Evolutionary conservation across 495 filamentous ascomycete species (phyloP), one percentile per base, ranked within the genome.

Genomic region (Paragyromitra xinjiangensis): DNA sequence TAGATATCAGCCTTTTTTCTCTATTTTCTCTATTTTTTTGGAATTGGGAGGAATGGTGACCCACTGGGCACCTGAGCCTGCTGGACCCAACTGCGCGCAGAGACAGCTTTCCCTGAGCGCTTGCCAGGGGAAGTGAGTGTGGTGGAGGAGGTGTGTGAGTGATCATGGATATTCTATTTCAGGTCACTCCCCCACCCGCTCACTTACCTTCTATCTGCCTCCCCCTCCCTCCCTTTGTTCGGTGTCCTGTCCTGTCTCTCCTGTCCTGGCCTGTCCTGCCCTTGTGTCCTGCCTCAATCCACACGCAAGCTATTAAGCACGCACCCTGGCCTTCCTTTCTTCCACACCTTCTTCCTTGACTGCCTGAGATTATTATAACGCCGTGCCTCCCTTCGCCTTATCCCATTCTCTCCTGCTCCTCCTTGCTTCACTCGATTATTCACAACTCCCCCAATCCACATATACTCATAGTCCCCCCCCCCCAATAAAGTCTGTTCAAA

Each of bases 341-440:
- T 53, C 75, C 75, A 75, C 76, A 50, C 77, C 71, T 72, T 69
- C 69, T 71, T 73, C 70, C 78, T 55, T 75, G 68, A 58, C 69
- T 66, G 64, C 65, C 78, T 80, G 53, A 76, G 63, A 62, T 64
- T 81, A 78, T 80, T 81, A 81, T 81, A 81, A 81, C 78, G 69
- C 73, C 61, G 79, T 61, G 59, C 61, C 66, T 66, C 77, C 80
- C 80, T 77, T 73, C 79, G 63, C 73, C 79, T 81, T 80, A 81
- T 81, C 74, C 77, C 79, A 81, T 80, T 81, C 73, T 68, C 75
- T 78, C 50, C 77, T 78, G 39, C 75, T 72, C 48, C 77, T 79
- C 77, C 77, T 79, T 79, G 68, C 77, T 71, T 79, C 74, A 66
- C 75, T 11, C 61, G 64, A 80, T 48, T 75, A 77, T 76, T 55